These are phyloP conservation scores for Helianthus tuberosus DNA, from an alignment of 129 eudicot species.

Conservation along the genomic window DNA sequence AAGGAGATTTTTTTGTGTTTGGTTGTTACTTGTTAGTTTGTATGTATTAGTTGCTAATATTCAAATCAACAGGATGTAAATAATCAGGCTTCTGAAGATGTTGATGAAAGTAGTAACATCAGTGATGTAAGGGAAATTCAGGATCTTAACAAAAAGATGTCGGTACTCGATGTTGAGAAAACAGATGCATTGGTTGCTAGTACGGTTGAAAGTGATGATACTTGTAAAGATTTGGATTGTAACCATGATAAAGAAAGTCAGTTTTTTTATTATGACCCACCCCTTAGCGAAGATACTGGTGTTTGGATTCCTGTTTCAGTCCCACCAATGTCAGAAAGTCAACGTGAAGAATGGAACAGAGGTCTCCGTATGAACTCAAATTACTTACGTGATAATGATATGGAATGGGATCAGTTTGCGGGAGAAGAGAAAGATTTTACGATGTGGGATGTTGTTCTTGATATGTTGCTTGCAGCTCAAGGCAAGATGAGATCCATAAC, in stretches of 20 bases:
- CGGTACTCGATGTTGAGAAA: slow-evolving; percentile 24
- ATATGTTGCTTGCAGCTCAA: slow-evolving; percentile 56
- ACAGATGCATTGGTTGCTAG: slow-evolving; percentile 11
- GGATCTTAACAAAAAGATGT: slow-evolving; percentile 22
- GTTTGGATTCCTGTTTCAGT: slow-evolving; percentile 64
- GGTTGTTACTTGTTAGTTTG: not conserved
- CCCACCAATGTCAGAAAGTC: slow-evolving; percentile 57
- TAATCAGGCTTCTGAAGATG: slow-evolving; percentile 37
- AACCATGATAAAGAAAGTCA: slow-evolving; percentile 27
- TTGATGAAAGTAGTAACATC: slow-evolving; percentile 16
- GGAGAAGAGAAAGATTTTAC: slow-evolving; percentile 56
- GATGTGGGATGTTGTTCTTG: slow-evolving; percentile 70
- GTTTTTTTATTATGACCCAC: slow-evolving; percentile 40
- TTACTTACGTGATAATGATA: slow-evolving; percentile 34
- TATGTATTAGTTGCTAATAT: not conserved
- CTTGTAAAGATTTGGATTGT: slow-evolving; percentile 15
- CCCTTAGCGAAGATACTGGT: slow-evolving; percentile 56
- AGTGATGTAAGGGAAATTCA: slow-evolving; percentile 17
- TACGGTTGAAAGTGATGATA: not conserved
- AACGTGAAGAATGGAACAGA: slow-evolving; percentile 50
- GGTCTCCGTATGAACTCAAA: slow-evolving; percentile 48
- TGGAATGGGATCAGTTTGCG: slow-evolving; percentile 50
- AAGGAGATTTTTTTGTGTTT: not conserved
- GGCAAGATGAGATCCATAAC: slow-evolving; percentile 56
- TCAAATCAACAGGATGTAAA: slow-evolving; percentile 16